Base-by-base conservation (phyloP, 768 basidiomycete species). In the Tylopilus felleus region DNA sequence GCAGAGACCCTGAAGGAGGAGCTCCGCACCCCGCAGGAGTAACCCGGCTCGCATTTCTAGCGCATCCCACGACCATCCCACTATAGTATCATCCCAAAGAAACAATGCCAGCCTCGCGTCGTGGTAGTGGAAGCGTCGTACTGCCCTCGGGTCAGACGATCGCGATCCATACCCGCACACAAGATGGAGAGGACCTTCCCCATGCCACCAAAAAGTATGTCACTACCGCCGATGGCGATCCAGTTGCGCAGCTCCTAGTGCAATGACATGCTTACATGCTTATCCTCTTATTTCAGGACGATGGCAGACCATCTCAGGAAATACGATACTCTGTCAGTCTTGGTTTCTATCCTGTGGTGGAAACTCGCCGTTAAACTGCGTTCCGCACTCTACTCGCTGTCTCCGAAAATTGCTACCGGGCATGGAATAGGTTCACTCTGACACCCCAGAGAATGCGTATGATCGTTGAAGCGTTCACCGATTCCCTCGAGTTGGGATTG, bases 401-500 rank as follows among this genome's bases (percentile, higher is more conserved):
- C 14, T 16, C 29, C 36, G 44, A 46, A 38, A 38, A 33, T 42
- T 28, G 4, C 25, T 38, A 13, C 33, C 25, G 22, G 13, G 1
- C 17, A n/a, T 39, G 14, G 8, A 35, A 50, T 65, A 90, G 89
- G 63, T 93, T 93, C 70, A 90, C 88, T 13, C 71, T 94, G 60
- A 93, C 90, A 8, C 90, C 92, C 16, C 92, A 93, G 69, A 74
- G 93, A 54, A 94, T 95, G 93, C 80, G 93, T 45, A 96, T 95
- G 83, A 97, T 98, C 65, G 93, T 95, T 23, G 92, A 97, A 68
- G 90, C 95, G 0, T 94, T 99, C 77, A 85, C 92, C 68, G 95
- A 98, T 44, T 84, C 90, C 2, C 80, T 99, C 25, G 94, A 97
- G 64, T 72, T 81, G 23, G 97, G 97, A 14, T 75, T 99, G 47